Evolutionary conservation across 1,284 basidiomycete species (phyloP), one percentile per base, ranked within the genome.

Genomic region (Microbotryum intermedium): DNA sequence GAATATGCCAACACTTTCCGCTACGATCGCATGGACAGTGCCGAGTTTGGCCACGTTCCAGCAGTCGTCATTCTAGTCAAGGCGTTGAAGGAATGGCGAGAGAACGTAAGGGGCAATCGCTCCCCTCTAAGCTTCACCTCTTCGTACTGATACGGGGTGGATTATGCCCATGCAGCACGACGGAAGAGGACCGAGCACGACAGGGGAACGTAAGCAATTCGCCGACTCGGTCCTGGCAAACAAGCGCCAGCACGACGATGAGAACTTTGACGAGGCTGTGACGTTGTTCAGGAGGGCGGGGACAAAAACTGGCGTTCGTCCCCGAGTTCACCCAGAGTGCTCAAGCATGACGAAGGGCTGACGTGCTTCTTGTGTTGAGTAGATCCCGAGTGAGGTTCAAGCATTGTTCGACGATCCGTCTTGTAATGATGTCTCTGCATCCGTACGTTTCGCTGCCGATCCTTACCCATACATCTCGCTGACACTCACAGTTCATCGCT

Each of bases 191-290:
- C 91, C 90, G 2, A 76, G 79, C 63, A 83, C 80, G 0, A 78
- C 78, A 34, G 80, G 79, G 0, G 88, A 95, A 69, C 85, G 88
- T 69, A 80, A 84, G 62, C 83, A 81, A 23, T 94, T 97, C 78
- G 90, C 91, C 72, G 78, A 81, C 54, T 64, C 62, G 9, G 77
- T 93, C 57, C 74, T 76, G 39, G 77, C 74, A 2, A 82, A 83
- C 78, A 84, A 82, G 69, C 73, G 65, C 18, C 89, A 90, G 69
- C 71, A 77, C 0, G 94, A 98, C 74, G 89, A 94, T 70, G 94
- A 98, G 77, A 97, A 97, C 76, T 91, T 92, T 73, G 93, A 97
- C 67, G 92, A 95, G 74, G 92, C 91, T 1, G 81, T 87, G 66
- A 79, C 84, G 2, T 61, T 72, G 21, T 66, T 61, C 39, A 59